phyloP scores from a whole-genome alignment of 495 filamentous ascomycete species.

The Aspergillus olivimuriae region DNA sequence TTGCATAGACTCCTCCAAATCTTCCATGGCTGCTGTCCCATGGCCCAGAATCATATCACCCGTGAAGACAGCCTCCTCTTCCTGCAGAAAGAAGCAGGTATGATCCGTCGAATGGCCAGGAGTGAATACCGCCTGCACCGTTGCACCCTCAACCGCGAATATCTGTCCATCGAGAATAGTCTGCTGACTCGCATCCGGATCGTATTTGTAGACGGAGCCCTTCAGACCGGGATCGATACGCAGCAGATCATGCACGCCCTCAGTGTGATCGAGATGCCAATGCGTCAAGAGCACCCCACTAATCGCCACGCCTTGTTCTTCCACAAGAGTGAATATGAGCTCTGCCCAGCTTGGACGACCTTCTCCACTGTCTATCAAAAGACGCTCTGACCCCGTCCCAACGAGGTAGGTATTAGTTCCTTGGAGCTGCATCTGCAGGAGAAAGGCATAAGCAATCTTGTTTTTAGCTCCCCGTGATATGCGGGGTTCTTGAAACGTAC shows the following conservation, averaged over 20 bases:
- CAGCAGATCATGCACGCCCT: conserved; percentile 59
- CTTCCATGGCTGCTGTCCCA: conserved; percentile 14
- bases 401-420: conserved; percentile 76
- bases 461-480: too few species aligned
- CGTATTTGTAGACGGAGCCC: conserved; percentile 32
- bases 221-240: conserved; percentile 40
- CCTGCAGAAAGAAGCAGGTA: conserved; percentile 40
- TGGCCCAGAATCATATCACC: conserved; percentile 60
- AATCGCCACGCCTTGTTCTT: conserved; percentile 39
- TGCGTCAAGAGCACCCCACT: conserved; percentile 65
- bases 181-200: conserved; percentile 41
- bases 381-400: conserved; percentile 52
- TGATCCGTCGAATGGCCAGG: conserved; percentile 41
- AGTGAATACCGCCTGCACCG: conserved; percentile 29
- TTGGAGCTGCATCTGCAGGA: conserved; percentile 39
- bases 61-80: conserved; percentile 75
- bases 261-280: conserved; percentile 75
- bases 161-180: conserved; percentile 33
- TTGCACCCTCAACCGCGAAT: conserved; percentile 35
- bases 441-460: not conserved
- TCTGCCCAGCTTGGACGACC: conserved; percentile 23
- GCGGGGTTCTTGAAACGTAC: not conserved
- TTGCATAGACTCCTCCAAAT: conserved; percentile 2
- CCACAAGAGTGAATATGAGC: conserved; percentile 13
- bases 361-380: conserved; percentile 66